Evolutionary conservation across 2,329 filamentous ascomycete species (phyloP), one percentile per base, ranked within the genome.

Genomic region (Colletotrichum liriopes): DNA sequence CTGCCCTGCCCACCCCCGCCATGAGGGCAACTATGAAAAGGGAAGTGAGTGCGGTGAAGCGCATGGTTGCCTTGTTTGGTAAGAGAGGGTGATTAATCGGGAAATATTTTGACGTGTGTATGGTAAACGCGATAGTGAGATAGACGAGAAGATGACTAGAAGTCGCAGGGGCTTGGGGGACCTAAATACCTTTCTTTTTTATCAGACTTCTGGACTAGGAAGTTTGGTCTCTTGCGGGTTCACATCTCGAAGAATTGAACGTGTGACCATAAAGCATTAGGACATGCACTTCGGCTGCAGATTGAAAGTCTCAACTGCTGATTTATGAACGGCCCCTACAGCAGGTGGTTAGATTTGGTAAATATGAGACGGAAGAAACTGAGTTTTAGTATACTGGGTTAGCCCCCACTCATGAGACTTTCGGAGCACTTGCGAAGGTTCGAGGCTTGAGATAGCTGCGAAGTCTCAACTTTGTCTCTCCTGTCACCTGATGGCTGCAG

Each of bases 11-110:
- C 14, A 7, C 14, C 18, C 35, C 35, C 26, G 35, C 35, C 54
- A 58, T 58, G n/a, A 58, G n/a, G 54, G 54, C 54, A 26, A 58
- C n/a, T n/a, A 58, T n/a, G 14, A 58, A n/a, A 23, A 58, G 35
- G 14, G 54, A 20, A 39, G 54, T 18, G 18, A 41, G n/a, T 1
- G n/a, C 54, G 14, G 35, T 18, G 14, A 58, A 41, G 54, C 35
- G 54, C 54, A 58, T 58, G 35, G n/a, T 58, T 16, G 11, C 14
- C 41, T 39, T n/a, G 2, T 58, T 26, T 58, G 37, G 20, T 35
- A 16, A 26, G 3, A 18, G 35, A 9, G 7, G 9, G 35, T 20
- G 1, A 2, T 26, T 18, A 0, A 2, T 23, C 7, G 20, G 5
- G 16, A 18, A 35, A 11, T 6, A 2, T 9, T 12, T 23, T 23